phyloP scores from a whole-genome alignment of 176 grass and related monocot species.

The Puya raimondii region DNA sequence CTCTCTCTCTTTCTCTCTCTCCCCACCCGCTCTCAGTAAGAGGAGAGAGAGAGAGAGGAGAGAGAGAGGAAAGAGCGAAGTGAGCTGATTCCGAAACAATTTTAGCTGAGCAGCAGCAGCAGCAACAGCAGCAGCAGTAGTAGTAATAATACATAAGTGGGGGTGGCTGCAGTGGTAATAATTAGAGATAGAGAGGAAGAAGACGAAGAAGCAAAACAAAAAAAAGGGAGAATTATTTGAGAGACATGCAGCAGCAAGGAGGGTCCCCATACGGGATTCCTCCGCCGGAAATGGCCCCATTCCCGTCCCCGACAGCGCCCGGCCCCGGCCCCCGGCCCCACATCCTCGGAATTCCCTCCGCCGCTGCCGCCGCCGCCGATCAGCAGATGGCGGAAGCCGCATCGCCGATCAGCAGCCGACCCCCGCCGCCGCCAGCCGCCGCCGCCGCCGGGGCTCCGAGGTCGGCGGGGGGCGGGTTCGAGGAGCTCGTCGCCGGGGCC shows the following conservation, averaged over 20 bases:
- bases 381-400: background rate
- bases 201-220: conserved; percentile 16
- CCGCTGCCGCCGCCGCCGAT: conserved; percentile 1
- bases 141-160: background rate
- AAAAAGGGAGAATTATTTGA: background rate
- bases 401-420: conserved; percentile 18
- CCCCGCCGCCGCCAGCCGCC: background rate
- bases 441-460: background rate
- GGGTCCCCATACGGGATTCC: conserved; percentile 15
- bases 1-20: conserved; percentile 23
- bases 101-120: background rate
- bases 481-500: background rate
- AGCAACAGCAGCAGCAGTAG: background rate
- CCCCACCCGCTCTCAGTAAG: conserved; percentile 31
- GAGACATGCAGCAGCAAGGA: conserved; percentile 13
- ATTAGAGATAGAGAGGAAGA: background rate
- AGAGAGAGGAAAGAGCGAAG: background rate
- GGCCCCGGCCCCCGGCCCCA: background rate
- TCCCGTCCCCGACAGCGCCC: conserved; percentile 1
- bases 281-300: conserved; percentile 11
- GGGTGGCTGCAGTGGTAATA: background rate
- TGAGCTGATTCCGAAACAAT: background rate
- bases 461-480: background rate
- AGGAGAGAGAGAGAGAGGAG: conserved; percentile 18
- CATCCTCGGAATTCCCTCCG: conserved; percentile 5